Conservation (phyloP, 371 early-diverging fungal species). For the Haplosporangium sp. region DNA sequence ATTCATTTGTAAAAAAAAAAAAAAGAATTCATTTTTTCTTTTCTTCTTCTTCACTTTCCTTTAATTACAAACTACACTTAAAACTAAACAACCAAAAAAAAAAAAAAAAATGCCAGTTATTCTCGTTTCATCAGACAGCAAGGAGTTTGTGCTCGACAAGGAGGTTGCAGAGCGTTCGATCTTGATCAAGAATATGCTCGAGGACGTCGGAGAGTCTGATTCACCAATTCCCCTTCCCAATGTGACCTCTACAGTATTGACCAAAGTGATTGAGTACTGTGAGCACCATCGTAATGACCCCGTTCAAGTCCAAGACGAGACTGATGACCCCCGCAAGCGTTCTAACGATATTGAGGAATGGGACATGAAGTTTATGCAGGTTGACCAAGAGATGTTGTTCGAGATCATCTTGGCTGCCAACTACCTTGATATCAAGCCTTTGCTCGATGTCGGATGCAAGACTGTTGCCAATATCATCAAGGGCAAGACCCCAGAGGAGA, state of each 20-base stretch:
- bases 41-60: background rate
- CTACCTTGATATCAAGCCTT: conserved; percentile 95
- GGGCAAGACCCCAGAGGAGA: conserved; percentile 93
- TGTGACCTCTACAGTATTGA: conserved; percentile 76
- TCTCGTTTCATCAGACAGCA: conserved; percentile 75
- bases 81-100: background rate
- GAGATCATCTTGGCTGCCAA: conserved; percentile 92
- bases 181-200: conserved; percentile 95
- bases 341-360: conserved; percentile 84
- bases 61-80: background rate
- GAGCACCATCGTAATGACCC: conserved; percentile 83
- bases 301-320: conserved; percentile 50
- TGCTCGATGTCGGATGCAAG: conserved; percentile 96
- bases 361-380: conserved; percentile 85
- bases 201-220: conserved; percentile 87
- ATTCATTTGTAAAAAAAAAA: no score
- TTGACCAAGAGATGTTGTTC: conserved; percentile 83
- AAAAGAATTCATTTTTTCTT: background rate
- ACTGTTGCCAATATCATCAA: conserved; percentile 98
- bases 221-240: conserved; percentile 84
- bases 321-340: conserved; percentile 71
- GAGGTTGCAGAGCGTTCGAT: conserved; percentile 89
- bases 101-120: conserved; percentile 37
- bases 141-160: conserved; percentile 82
- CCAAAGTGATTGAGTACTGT: conserved; percentile 87